These are phyloP conservation scores for Austroboletus eburneus DNA, from an alignment of 768 basidiomycete genomes.

Conservation along the genomic window DNA sequence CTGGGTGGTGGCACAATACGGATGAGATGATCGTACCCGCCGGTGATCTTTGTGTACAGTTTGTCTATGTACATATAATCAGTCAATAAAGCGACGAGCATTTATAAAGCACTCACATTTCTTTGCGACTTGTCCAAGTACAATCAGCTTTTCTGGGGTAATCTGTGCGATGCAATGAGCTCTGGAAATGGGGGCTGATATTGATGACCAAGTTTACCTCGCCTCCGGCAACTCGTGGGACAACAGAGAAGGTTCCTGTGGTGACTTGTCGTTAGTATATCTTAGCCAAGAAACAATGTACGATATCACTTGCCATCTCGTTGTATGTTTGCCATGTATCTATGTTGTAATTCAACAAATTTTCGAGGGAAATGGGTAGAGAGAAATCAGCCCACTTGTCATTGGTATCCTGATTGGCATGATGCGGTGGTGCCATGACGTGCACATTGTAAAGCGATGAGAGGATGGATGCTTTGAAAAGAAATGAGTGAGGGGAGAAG, in stretches of 20 bases:
- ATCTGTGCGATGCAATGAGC: conserved; percentile 24
- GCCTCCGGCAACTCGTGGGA: conserved; percentile 68
- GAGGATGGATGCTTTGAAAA: conserved; percentile 33
- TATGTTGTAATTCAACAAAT: conserved; percentile 12
- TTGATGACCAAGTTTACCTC: conserved; percentile 36
- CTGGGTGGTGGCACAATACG: background rate
- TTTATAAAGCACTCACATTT: conserved; percentile 40
- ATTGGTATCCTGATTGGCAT: conserved; percentile 70
- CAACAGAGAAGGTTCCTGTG: conserved; percentile 59
- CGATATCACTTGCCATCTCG: conserved; percentile 42
- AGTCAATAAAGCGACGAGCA: background rate
- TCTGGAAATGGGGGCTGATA: background rate
- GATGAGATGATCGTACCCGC: conserved; percentile 23
- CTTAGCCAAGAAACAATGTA: background rate
- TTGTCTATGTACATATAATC: conserved; percentile 27
- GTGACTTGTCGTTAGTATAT: background rate
- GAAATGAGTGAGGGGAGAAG: background rate
- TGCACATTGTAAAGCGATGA: conserved; percentile 59
- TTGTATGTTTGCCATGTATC: conserved; percentile 69
- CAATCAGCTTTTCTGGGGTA: conserved; percentile 63
- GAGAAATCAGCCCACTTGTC: conserved; percentile 35
- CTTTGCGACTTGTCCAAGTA: conserved; percentile 59
- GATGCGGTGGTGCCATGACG: conserved; percentile 58
- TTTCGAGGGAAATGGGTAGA: background rate
- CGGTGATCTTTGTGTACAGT: conserved; percentile 62